These are phyloP conservation scores for Digitaria exilis DNA, from an alignment of 202 grass and related monocot genomes.

Conservation along the genomic window DNA sequence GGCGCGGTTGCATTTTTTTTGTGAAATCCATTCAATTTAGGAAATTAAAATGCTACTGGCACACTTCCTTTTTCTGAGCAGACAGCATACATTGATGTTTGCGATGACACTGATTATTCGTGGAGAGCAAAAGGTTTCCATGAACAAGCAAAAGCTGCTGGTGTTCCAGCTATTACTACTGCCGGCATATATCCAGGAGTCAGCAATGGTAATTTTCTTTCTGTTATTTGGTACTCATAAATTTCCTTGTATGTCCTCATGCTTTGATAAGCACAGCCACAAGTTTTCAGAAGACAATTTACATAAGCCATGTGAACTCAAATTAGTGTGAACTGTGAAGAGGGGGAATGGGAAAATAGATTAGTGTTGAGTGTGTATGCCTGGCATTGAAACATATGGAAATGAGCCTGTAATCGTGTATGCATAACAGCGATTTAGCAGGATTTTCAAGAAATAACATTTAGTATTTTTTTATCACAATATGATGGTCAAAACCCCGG, in stretches of 20 bases:
- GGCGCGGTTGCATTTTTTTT: too few relatives aligned
- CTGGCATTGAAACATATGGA: not conserved
- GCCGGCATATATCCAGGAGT: slow-evolving; percentile 96
- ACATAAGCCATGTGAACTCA: slow-evolving; percentile 9
- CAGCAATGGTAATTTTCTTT: slow-evolving; percentile 65
- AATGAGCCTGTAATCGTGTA: too few relatives aligned
- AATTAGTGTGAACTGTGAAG: not conserved
- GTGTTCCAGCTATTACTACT: slow-evolving; percentile 87
- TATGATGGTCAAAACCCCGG: not conserved
- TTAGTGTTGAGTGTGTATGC: not conserved
- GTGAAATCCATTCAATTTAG: too few relatives aligned
- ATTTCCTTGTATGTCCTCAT: not conserved
- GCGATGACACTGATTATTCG: slow-evolving; percentile 75
- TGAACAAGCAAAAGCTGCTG: slow-evolving; percentile 69
- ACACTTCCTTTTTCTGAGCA: slow-evolving; percentile 33
- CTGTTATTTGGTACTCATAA: not conserved
- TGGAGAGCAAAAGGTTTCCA: slow-evolving; percentile 80
- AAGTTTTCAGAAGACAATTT: not conserved
- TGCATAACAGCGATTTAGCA: not conserved
- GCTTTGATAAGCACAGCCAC: not conserved
- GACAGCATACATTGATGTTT: slow-evolving; percentile 94
- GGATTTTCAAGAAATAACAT: not conserved
- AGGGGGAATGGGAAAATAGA: not conserved
- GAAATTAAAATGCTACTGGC: not conserved
- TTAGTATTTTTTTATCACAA: not conserved